Evolutionary conservation across 73 alveolate species (phyloP), one percentile per base, ranked within the genome.

Genomic region (Breviolum minutum): DNA sequence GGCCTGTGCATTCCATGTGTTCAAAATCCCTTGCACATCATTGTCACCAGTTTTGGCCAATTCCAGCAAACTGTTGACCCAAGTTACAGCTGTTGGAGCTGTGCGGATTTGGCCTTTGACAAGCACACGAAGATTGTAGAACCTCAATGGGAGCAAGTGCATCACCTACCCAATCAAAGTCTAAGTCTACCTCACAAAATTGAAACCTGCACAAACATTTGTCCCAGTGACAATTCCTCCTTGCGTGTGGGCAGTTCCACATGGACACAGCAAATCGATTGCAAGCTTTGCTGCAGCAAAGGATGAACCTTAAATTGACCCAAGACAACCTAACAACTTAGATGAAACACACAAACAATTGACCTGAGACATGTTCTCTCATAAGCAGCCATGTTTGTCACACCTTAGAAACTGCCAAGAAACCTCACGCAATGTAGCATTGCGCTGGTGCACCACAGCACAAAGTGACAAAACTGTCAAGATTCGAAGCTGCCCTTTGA

Each of bases 361-460:
- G 8, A 7, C 12, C 85, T 19, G 20, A 7, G 63, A 7, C 8
- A 5, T 19, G 85, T 24, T 5, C 7, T n/a, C n/a, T n/a, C n/a
- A n/a, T n/a, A n/a, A n/a, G n/a, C n/a, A n/a, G n/a, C n/a, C n/a
- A n/a, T n/a, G n/a, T n/a, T n/a, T n/a, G n/a, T n/a, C n/a, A n/a
- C n/a, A n/a, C n/a, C n/a, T n/a, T n/a, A n/a, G n/a, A n/a, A n/a
- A n/a, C n/a, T n/a, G 85, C 24, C 85, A 76, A 76, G 85, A 12
- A 29, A 62, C 85, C 19, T 76, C 85, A 76, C 63, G 24, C 85
- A 76, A 76, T 19, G 7, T 12, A 24, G 85, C 85, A n/a, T 76
- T 76, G 85, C 85, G 85, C 29, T n/a, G 85, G 63, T 76, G 85
- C 63, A 76, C 85, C 85, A 76, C 85, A 76, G 85, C 85, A 60